Base-by-base conservation (phyloP, 139 green algal genomes). In the Chlorella sp. region DNA sequence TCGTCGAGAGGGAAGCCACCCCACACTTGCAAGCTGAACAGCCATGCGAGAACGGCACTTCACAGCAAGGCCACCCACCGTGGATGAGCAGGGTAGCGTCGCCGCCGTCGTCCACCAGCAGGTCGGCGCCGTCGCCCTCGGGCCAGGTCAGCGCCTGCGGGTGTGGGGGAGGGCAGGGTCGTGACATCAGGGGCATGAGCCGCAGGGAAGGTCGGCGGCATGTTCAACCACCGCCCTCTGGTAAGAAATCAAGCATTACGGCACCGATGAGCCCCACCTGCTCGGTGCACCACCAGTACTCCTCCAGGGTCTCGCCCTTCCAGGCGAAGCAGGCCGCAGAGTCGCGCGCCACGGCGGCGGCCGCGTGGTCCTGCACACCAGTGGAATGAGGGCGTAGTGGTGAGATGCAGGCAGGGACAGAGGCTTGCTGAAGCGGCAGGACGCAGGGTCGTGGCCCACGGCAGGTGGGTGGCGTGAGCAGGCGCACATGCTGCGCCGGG, bases 241-340 rank as follows among this genome's bases (percentile, higher is more conserved):
- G 8, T 54, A 54, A 54, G 11, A 54, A 8, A 54, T 54, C n/a
- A n/a, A 54, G 11, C 8, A 8, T 54, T 54, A 11, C 46, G 8
- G 11, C 8, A 54, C 8, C 46, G 46, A 11, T 11, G 11, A 11
- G 41, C 0, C 78, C n/a, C 64, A 75, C 79, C 92, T 94, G 90
- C 92, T 99, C 94, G 8, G 97, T 99, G 96, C 97, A 99, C 97
- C 97, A 99, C 97, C 97, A 99, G 95, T 99, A 99, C 94, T 99
- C 97, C 95, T 98, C 94, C 86, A 99, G 93, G 30, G 97, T 99
- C 97, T 99, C 97, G 76, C 97, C 97, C 94, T 99, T 99, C 97
- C 97, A 99, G 86, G 97, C 97, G 78, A 99, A 99, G 36, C 98
- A 95, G 26, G 96, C 90, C 30, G 94, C 95, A 17, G 94, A 96